Conservation (phyloP, 169 alveolate species). For the Plasmodium fragile region DNA sequence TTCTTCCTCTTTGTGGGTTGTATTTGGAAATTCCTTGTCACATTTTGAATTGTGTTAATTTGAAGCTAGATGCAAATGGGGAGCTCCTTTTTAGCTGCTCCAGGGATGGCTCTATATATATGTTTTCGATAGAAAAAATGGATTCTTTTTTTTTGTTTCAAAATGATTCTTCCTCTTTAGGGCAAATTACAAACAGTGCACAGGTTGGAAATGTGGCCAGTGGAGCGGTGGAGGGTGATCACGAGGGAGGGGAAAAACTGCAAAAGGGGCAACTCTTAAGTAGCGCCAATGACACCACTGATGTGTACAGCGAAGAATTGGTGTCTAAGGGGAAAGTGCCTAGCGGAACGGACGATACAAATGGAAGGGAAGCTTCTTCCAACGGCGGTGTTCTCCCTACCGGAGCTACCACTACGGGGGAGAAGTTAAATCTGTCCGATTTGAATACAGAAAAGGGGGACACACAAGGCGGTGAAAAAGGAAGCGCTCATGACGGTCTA, state of each 20-base stretch:
- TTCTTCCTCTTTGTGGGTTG: constrained; percentile 53
- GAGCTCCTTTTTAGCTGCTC: constrained; percentile 71
- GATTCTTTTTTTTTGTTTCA: not conserved
- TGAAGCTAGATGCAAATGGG: constrained; percentile 34
- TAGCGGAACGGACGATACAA: not conserved
- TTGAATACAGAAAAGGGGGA: not conserved
- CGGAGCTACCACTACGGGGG: not conserved
- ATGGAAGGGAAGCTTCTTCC: not conserved
- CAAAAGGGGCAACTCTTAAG: not conserved
- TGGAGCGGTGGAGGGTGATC: not conserved
- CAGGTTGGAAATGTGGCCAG: not conserved
- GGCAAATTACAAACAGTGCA: not conserved
- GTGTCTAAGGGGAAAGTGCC: not conserved
- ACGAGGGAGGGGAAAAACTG: not conserved
- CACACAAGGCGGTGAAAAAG: not conserved
- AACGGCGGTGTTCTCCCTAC: not conserved
- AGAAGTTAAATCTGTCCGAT: constrained; percentile 15
- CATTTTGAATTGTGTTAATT: constrained; percentile 43
- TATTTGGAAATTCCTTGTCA: constrained; percentile 77
- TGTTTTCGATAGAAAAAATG: constrained; percentile 50
- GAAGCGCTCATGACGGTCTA: not conserved
- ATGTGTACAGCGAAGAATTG: not conserved
- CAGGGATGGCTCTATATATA: constrained; percentile 61
- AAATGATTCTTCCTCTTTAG: not conserved
- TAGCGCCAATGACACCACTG: not conserved